Percentiles rank a stretch among this genome's conserved stretches.
Evolutionary conservation across 768 basidiomycete species (phyloP).

Genomic region (Coprinellus micaceus): DNA sequence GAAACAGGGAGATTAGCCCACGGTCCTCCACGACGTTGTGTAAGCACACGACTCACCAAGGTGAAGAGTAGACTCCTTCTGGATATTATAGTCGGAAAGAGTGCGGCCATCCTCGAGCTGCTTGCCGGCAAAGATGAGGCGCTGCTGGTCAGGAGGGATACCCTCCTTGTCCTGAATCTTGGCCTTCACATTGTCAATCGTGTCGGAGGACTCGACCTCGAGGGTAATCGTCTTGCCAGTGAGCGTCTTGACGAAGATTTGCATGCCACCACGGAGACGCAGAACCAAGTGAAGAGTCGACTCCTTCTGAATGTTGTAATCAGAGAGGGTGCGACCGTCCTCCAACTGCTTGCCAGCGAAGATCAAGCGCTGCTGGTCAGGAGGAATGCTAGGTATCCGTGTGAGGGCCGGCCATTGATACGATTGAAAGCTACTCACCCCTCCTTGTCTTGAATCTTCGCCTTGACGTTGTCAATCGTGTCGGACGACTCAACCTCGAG

Average conservation of each 20-base stretch:
- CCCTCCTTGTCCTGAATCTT: constrained; percentile 83
- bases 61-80: constrained; percentile 71
- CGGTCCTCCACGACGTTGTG: neutral
- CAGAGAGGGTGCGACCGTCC: constrained; percentile 86
- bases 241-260: constrained; percentile 68
- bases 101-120: constrained; percentile 78
- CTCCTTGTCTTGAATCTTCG: constrained; percentile 81
- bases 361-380: constrained; percentile 86
- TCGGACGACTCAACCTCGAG: constrained; percentile 91
- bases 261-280: constrained; percentile 70
- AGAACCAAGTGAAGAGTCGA: constrained; percentile 71
- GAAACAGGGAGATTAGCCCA: neutral
- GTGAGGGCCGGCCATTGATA: too few species aligned
- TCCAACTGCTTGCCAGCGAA: constrained; percentile 95
- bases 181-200: constrained; percentile 73
- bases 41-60: constrained; percentile 30
- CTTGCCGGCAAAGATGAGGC: constrained; percentile 79
- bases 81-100: constrained; percentile 74
- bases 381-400: too few species aligned
- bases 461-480: constrained; percentile 88
- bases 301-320: constrained; percentile 83
- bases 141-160: constrained; percentile 75
- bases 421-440: too few species aligned
- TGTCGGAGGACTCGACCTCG: constrained; percentile 73
- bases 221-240: constrained; percentile 76